Evolutionary conservation across 768 basidiomycete genomes (phyloP).

Genomic region (Leccinellum rugosiceps): DNA sequence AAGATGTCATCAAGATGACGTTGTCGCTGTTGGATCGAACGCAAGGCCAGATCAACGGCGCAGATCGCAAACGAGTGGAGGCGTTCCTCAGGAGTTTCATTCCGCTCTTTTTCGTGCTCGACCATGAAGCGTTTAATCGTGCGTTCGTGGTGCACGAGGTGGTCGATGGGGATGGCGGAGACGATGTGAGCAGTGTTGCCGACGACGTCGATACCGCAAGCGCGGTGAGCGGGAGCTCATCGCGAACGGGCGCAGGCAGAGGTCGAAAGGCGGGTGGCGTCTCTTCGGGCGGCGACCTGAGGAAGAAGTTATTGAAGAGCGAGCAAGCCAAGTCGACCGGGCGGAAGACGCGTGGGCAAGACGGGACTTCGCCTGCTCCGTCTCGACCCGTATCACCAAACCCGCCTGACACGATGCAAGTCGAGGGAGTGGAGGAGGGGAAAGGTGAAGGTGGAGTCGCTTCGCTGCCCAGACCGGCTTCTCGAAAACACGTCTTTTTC

Average conservation of each 20-base stretch:
- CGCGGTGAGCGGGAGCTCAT: slow-evolving; percentile 24
- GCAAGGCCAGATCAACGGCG: slow-evolving; percentile 63
- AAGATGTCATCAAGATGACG: slow-evolving; percentile 85
- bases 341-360: slow-evolving; percentile 55
- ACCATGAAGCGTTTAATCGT: slow-evolving; percentile 65
- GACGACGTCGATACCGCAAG: slow-evolving; percentile 39
- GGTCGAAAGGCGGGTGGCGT: slow-evolving; percentile 40
- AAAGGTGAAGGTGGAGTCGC: slow-evolving; percentile 11
- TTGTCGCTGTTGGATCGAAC: slow-evolving; percentile 91
- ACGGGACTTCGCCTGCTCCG: slow-evolving; percentile 49
- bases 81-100: slow-evolving; percentile 73
- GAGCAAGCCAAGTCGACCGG: slow-evolving; percentile 73
- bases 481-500: slow-evolving; percentile 69
- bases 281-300: slow-evolving; percentile 55
- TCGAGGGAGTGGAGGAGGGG: slow-evolving; percentile 30
- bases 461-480: slow-evolving; percentile 28
- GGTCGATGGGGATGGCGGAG: slow-evolving; percentile 58
- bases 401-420: slow-evolving; percentile 40
- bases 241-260: slow-evolving; percentile 35
- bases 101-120: slow-evolving; percentile 74
- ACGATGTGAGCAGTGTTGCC: slow-evolving; percentile 34
- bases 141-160: slow-evolving; percentile 65
- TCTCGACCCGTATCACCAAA: slow-evolving; percentile 67
- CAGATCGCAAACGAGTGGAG: slow-evolving; percentile 82
- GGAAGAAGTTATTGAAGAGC: slow-evolving; percentile 79